Conservation (phyloP, 306 rosid genomes). For the Ormosia emarginata region DNA sequence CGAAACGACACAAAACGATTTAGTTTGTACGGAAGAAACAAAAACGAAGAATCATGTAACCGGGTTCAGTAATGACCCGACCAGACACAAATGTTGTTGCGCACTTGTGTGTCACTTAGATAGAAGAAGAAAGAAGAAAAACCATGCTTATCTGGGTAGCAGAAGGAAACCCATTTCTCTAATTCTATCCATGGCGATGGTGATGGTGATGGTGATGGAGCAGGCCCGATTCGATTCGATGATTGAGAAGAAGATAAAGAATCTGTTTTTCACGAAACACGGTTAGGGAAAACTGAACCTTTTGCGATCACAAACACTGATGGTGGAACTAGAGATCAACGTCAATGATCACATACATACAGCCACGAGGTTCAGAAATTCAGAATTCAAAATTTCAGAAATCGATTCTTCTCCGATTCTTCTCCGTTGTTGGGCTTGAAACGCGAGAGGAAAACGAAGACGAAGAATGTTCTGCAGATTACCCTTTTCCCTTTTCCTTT, state of each 20-base stretch:
- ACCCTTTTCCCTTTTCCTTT: constrained; percentile 7
- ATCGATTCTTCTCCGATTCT: background rate
- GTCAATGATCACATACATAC: background rate
- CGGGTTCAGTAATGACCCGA: background rate
- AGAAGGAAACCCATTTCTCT: constrained; percentile 25
- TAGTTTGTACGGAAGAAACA: background rate
- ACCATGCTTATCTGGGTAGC: constrained; percentile 32
- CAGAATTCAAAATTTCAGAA: background rate
- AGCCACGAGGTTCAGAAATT: background rate
- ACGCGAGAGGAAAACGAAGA: constrained; percentile 5
- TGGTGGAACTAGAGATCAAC: background rate
- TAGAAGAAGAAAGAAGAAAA: background rate
- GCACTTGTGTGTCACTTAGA: background rate
- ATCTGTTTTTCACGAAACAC: background rate
- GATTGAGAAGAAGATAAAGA: background rate
- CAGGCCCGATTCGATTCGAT: background rate
- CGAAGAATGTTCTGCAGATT: constrained; percentile 37
- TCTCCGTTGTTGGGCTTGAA: constrained; percentile 16
- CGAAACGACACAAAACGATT: background rate
- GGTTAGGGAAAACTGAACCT: constrained; percentile 1
- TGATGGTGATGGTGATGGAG: constrained; percentile 7
- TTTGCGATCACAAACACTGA: constrained; percentile 24
- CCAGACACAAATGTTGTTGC: constrained; percentile 1
- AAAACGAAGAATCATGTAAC: background rate
- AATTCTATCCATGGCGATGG: constrained; percentile 14